Percentiles rank a stretch among this genome's conserved stretches.
phyloP scores from a whole-genome alignment of 768 basidiomycete species.

The Phlebiopsis gigantea region DNA sequence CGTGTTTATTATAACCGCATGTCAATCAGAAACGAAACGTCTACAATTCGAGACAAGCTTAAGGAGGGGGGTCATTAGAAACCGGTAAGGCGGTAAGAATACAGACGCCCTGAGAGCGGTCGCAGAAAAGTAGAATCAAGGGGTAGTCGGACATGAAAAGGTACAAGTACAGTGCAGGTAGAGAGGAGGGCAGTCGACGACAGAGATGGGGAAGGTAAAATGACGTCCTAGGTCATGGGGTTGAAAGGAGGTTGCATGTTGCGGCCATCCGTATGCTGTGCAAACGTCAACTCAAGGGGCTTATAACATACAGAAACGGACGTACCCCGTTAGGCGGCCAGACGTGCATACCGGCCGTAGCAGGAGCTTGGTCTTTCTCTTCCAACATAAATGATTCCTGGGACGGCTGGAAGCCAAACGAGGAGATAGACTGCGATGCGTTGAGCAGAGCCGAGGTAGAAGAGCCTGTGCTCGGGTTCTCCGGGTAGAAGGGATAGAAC shows the following conservation, averaged over 20 bases:
- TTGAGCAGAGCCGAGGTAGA: conserved; percentile 26
- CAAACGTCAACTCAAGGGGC: background rate
- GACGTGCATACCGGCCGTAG: conserved; percentile 23
- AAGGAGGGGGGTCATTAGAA: background rate
- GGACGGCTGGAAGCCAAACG: conserved; percentile 49
- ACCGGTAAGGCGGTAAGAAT: background rate
- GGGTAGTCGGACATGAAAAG: background rate
- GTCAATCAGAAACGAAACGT: background rate
- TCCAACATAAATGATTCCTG: conserved; percentile 68
- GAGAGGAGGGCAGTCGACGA: background rate
- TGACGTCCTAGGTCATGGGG: background rate
- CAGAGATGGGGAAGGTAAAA: background rate
- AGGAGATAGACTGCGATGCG: conserved; percentile 48
- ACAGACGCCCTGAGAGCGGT: background rate
- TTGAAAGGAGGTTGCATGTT: conserved; percentile 5
- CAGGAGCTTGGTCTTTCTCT: conserved; percentile 41
- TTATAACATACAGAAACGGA: background rate
- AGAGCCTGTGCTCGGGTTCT: conserved; percentile 27
- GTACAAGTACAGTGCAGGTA: background rate
- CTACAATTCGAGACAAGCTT: background rate
- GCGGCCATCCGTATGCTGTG: conserved; percentile 9
- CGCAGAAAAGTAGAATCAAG: background rate
- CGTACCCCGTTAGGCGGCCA: conserved; percentile 31
- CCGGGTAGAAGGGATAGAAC: conserved; percentile 79
- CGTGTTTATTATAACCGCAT: background rate